Evolutionary conservation across 176 grass and related monocot species (phyloP).

Genomic region (Ampelocalamus luodianensis): DNA sequence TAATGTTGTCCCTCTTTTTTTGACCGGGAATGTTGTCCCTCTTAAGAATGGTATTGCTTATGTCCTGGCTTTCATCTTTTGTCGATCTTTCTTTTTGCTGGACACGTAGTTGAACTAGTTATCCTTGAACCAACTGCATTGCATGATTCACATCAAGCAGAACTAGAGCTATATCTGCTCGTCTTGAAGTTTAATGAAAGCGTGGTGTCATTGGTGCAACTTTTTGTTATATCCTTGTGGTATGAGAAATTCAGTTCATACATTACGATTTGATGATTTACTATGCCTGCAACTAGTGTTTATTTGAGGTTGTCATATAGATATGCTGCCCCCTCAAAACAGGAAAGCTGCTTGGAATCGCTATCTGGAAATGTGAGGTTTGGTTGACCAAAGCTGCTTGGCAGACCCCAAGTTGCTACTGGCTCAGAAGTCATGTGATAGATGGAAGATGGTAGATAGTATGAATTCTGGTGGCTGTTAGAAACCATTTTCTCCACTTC

Average conservation of each 20-base stretch:
- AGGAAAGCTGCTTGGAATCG: slow-evolving; percentile 4
- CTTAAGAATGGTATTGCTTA: neutral
- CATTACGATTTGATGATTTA: neutral
- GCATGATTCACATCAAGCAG: neutral
- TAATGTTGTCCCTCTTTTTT: neutral
- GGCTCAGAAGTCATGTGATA: neutral
- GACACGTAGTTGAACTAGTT: neutral
- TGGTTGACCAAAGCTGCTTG: neutral
- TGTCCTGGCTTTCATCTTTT: neutral
- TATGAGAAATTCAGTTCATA: slow-evolving; percentile 1
- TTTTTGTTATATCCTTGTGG: slow-evolving; percentile 4
- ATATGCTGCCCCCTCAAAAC: neutral
- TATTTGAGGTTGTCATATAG: slow-evolving; percentile 20
- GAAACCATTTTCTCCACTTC: neutral
- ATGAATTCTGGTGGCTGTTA: neutral
- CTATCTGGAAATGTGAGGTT: neutral
- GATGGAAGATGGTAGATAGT: neutral
- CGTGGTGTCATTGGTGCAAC: neutral
- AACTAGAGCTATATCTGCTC: neutral
- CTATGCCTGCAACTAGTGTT: neutral
- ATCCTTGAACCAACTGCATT: neutral
- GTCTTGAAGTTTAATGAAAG: neutral
- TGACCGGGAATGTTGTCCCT: neutral
- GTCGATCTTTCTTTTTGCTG: neutral
- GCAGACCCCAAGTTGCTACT: neutral